Percentiles rank a stretch among this genome's conserved stretches.
phyloP scores from a whole-genome alignment of 352 stramenopile species.

The Pilasporangium apinafurcum region DNA sequence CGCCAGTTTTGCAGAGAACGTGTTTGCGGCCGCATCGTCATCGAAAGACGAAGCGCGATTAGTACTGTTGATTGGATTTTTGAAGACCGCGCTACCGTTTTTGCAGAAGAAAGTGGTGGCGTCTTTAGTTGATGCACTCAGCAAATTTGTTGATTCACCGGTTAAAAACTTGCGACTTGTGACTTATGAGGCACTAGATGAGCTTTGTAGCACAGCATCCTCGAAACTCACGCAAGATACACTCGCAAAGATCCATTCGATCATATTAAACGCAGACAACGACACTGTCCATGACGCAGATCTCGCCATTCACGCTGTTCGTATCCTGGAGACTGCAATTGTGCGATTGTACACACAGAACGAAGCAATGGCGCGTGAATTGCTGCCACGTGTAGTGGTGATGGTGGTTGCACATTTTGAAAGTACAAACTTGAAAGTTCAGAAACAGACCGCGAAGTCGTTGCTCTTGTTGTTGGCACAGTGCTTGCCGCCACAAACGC shows the following conservation, averaged over 20 bases:
- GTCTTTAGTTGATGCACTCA: conserved; percentile 65
- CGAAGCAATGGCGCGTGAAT: conserved; percentile 41
- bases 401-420: conserved; percentile 71
- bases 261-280: conserved; percentile 54
- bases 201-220: conserved; percentile 35
- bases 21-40: conserved; percentile 45
- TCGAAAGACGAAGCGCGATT: conserved; percentile 70
- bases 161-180: conserved; percentile 74
- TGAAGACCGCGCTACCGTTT: conserved; percentile 71
- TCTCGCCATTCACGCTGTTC: conserved; percentile 56
- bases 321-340: conserved; percentile 54
- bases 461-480: conserved; percentile 60
- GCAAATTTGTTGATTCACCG: conserved; percentile 68
- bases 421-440: conserved; percentile 41
- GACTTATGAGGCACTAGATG: conserved; percentile 70
- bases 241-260: conserved; percentile 52
- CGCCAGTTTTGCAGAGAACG: conserved; percentile 81
- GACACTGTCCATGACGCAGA: conserved; percentile 56
- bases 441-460: conserved; percentile 56
- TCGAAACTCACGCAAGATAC: conserved; percentile 63
- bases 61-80: conserved; percentile 74
- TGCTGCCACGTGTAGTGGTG: conserved; percentile 73
- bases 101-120: conserved; percentile 77
- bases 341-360: conserved; percentile 61
- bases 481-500: conserved; percentile 38